Conservation (phyloP, 805 yeast genomes). For the Ogataea paraovalis region DNA sequence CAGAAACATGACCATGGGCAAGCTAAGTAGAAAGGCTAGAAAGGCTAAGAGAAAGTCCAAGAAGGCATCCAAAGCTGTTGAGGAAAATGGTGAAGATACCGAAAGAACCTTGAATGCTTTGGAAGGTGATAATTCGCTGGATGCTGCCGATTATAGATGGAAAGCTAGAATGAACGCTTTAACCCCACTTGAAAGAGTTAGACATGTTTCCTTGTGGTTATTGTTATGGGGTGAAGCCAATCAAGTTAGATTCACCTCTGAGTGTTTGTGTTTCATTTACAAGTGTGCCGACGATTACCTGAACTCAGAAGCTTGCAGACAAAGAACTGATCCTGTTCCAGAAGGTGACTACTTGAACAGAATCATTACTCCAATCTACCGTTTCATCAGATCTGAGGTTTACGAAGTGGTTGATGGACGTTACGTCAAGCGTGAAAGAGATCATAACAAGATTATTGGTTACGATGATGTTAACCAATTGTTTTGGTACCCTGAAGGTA, state of each 20-base stretch:
- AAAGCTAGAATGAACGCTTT: slow-evolving; percentile 71
- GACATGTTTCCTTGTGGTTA: slow-evolving; percentile 72
- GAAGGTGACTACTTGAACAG: slow-evolving; percentile 91
- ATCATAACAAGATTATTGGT: slow-evolving; percentile 78
- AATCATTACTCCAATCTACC: slow-evolving; percentile 86
- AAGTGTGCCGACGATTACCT: slow-evolving; percentile 92
- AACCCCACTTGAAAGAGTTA: slow-evolving; percentile 73
- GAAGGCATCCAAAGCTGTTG: slow-evolving; percentile 67
- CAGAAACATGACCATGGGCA: slow-evolving; percentile 75
- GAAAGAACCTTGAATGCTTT: slow-evolving; percentile 57
- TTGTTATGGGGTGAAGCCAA: slow-evolving; percentile 89
- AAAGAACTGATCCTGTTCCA: slow-evolving; percentile 76
- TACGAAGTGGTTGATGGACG: slow-evolving; percentile 79
- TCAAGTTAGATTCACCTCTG: slow-evolving; percentile 90
- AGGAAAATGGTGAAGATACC: slow-evolving; percentile 58
- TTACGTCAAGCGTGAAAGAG: slow-evolving; percentile 79
- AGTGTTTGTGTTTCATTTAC: slow-evolving; percentile 87
- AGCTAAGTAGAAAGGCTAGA: slow-evolving; percentile 72
- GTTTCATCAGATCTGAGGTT: slow-evolving; percentile 74
- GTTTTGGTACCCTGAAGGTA: slow-evolving; percentile 99
- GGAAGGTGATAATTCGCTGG: slow-evolving; percentile 81
- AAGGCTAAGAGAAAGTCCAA: slow-evolving; percentile 78
- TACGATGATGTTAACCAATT: slow-evolving; percentile 98
- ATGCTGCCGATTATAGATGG: slow-evolving; percentile 83
- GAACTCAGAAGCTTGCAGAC: slow-evolving; percentile 85